These are phyloP conservation scores for Scutellaria barbata DNA, from an alignment of 257 asterid genomes.

Conservation along the genomic window DNA sequence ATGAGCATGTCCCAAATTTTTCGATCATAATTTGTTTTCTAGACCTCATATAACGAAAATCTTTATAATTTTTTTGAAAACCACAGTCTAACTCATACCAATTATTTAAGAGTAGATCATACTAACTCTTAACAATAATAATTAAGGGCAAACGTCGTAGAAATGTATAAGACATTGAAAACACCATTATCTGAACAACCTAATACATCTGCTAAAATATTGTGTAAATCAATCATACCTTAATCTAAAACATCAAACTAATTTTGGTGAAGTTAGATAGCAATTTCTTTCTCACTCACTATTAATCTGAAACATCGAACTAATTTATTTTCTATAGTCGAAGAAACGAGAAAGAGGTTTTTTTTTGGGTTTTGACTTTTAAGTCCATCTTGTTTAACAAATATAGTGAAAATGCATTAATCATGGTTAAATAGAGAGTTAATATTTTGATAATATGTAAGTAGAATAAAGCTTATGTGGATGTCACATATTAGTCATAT, in stretches of 20 bases:
- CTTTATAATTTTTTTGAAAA: neutral
- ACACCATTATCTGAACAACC: neutral
- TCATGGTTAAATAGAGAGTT: no score
- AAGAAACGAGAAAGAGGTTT: no score
- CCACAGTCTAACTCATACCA: neutral
- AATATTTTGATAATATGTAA: no score
- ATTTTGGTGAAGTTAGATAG: neutral
- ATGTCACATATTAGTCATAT: no score
- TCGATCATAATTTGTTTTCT: neutral
- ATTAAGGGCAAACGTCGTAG: neutral
- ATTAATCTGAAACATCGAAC: no score
- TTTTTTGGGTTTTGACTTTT: no score
- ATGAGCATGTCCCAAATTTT: neutral
- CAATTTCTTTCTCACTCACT: neutral
- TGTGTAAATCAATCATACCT: neutral
- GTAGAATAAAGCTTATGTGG: no score
- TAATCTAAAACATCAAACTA: neutral
- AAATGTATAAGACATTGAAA: neutral
- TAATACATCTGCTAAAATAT: neutral
- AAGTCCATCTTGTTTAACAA: no score
- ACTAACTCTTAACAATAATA: neutral
- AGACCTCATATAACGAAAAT: constrained; percentile 7
- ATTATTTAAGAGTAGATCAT: neutral
- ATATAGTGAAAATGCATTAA: no score
- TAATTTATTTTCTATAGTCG: no score